phyloP scores from a whole-genome alignment of 1,284 basidiomycete species.

The Trametes pubescens region DNA sequence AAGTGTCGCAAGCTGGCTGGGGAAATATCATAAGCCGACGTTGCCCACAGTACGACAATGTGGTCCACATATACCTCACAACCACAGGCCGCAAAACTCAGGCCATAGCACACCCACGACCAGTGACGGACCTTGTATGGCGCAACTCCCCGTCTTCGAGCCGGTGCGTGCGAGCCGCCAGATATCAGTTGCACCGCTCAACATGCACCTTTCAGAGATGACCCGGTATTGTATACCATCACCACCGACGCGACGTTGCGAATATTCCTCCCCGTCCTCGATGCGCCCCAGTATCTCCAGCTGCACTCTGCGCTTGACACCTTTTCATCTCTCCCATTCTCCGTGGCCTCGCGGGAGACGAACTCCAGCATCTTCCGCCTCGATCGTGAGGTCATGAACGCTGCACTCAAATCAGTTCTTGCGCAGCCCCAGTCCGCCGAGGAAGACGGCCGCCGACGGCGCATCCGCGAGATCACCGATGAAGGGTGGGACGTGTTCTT shows the following conservation, averaged over 20 bases:
- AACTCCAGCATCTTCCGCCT: slow-evolving; percentile 68
- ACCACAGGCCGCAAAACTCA: slow-evolving; percentile 75
- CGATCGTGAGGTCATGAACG: slow-evolving; percentile 64
- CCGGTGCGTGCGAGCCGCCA: slow-evolving; percentile 54
- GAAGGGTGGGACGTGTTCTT: slow-evolving; percentile 84
- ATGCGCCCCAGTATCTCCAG: slow-evolving; percentile 86
- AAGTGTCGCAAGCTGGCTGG: slow-evolving; percentile 33
- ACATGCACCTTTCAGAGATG: slow-evolving; percentile 58
- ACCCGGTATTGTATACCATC: slow-evolving; percentile 79
- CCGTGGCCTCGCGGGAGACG: slow-evolving; percentile 44
- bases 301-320: slow-evolving; percentile 81
- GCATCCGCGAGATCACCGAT: slow-evolving; percentile 65
- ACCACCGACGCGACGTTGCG: slow-evolving; percentile 81
- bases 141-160: slow-evolving; percentile 69
- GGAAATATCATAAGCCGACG: slow-evolving; percentile 19
- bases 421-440: slow-evolving; percentile 41
- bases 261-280: slow-evolving; percentile 88
- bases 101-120: slow-evolving; percentile 70
- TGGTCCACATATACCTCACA: slow-evolving; percentile 73
- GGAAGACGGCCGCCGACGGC: slow-evolving; percentile 55
- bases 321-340: slow-evolving; percentile 59
- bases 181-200: neutral
- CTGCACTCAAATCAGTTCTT: slow-evolving; percentile 54
- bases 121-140: slow-evolving; percentile 72
- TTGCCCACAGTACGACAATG: slow-evolving; percentile 57